Evolutionary conservation across 2,329 filamentous ascomycete species (phyloP).

Genomic region (Hypocreales sp.): DNA sequence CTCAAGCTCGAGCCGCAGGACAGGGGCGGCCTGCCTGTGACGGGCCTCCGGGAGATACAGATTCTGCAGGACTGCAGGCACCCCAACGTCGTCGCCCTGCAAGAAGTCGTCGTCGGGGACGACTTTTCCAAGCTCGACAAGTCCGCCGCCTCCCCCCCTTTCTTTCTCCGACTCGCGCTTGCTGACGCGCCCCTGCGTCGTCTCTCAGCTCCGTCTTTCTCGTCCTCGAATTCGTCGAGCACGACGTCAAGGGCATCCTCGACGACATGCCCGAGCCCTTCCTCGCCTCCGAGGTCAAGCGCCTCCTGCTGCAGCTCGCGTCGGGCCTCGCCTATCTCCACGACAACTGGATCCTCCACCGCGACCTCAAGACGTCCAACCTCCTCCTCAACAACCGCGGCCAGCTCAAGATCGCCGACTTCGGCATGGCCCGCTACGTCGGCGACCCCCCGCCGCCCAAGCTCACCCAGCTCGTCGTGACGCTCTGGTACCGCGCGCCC

Average conservation of each 20-base stretch:
- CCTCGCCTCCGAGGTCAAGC: slow-evolving; percentile 82
- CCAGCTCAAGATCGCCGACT: slow-evolving; percentile 89
- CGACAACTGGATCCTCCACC: slow-evolving; percentile 78
- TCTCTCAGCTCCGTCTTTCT: slow-evolving; percentile 66
- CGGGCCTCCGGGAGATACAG: slow-evolving; percentile 84
- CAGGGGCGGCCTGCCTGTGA: slow-evolving; percentile 66
- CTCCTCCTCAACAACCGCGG: slow-evolving; percentile 92
- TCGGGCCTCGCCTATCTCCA: slow-evolving; percentile 77
- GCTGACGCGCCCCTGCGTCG: not conserved
- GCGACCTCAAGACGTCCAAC: slow-evolving; percentile 87
- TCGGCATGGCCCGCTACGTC: slow-evolving; percentile 90
- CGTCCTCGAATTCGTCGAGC: slow-evolving; percentile 94
- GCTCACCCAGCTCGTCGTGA: slow-evolving; percentile 86
- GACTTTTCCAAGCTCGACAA: slow-evolving; percentile 36
- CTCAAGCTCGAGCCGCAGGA: slow-evolving; percentile 78
- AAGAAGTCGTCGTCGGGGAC: slow-evolving; percentile 72
- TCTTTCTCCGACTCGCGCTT: not conserved
- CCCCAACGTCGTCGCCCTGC: slow-evolving; percentile 65
- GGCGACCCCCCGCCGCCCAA: slow-evolving; percentile 64
- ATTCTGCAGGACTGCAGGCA: slow-evolving; percentile 71
- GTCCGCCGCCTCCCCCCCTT: slow-evolving; percentile 12
- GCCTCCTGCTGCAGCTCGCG: slow-evolving; percentile 67
- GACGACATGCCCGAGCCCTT: slow-evolving; percentile 93
- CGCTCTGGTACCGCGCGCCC: slow-evolving; percentile 88
- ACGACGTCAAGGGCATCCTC: slow-evolving; percentile 86